phyloP scores from a whole-genome alignment of 331 rosid species.

The Arachis monticola region DNA sequence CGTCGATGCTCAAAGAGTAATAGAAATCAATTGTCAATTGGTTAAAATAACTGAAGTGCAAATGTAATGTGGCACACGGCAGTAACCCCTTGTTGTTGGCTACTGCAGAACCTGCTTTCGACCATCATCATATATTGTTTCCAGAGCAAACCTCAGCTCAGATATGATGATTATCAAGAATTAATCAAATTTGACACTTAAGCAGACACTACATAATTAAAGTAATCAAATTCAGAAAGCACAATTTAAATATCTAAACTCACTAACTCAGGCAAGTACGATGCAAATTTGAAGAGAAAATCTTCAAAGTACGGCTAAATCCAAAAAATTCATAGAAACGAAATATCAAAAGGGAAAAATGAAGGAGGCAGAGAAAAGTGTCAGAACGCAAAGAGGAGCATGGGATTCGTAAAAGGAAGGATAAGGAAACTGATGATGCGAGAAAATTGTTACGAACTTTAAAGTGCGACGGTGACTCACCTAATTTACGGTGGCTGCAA shows the following conservation, averaged over 20 bases:
- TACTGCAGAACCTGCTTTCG: slow-evolving; percentile 28
- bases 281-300: too few species aligned
- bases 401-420: not conserved
- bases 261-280: not conserved
- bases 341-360: too few species aligned
- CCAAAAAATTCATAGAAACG: not conserved
- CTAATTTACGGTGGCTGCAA: too few species aligned
- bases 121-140: slow-evolving; percentile 30
- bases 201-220: too few species aligned
- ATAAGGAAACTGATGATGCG: not conserved
- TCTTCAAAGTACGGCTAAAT: not conserved
- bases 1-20: slow-evolving; percentile 32
- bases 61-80: slow-evolving; percentile 12
- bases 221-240: too few species aligned
- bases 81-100: slow-evolving; percentile 30
- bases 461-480: too few species aligned
- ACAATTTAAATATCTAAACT: not conserved
- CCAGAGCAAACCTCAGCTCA: slow-evolving; percentile 2
- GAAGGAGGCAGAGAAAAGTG: too few species aligned
- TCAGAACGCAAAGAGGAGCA: not conserved
- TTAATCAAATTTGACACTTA: not conserved
- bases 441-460: not conserved
- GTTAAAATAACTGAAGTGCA: slow-evolving; percentile 30
- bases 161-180: not conserved
- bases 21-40: slow-evolving; percentile 30